A percentile compares a stretch with the other conserved stretches of the same genome.
Conservation (phyloP, 345 rosid genomes). For the Balakata baccata region DNA sequence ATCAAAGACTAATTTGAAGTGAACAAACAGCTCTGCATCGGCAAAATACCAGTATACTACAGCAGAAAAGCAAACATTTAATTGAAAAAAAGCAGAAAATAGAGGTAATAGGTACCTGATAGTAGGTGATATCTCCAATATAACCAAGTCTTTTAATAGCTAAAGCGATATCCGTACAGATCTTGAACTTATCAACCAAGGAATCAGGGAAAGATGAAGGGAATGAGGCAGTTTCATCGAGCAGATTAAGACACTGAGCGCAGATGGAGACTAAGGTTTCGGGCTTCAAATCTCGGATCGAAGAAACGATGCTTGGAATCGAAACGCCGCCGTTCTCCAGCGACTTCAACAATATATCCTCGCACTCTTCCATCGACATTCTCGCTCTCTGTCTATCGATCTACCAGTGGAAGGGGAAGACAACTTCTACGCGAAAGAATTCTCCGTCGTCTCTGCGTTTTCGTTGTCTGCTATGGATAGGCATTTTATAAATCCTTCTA, state of each 20-base stretch:
- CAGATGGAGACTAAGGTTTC: slow-evolving; percentile 50
- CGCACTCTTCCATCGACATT: slow-evolving; percentile 34
- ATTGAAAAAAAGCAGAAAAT: neutral
- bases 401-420: neutral
- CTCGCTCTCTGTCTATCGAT: neutral
- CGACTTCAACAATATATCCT: slow-evolving; percentile 40
- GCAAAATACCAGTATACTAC: neutral
- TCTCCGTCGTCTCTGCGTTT: neutral
- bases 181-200: slow-evolving; percentile 50
- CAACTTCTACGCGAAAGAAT: neutral
- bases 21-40: neutral
- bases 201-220: slow-evolving; percentile 42
- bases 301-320: slow-evolving; percentile 42
- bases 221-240: slow-evolving; percentile 37
- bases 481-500: neutral
- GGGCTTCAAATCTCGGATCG: slow-evolving; percentile 41
- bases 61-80: neutral
- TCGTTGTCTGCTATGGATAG: neutral
- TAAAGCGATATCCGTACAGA: slow-evolving; percentile 54
- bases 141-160: slow-evolving; percentile 60
- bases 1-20: neutral
- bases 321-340: slow-evolving; percentile 47
- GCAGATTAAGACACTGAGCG: slow-evolving; percentile 58
- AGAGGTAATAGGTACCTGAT: slow-evolving; percentile 41
- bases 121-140: slow-evolving; percentile 53